Conservation (phyloP, 2,329 filamentous ascomycete genomes). For the Pestalotiopsis sp. region DNA sequence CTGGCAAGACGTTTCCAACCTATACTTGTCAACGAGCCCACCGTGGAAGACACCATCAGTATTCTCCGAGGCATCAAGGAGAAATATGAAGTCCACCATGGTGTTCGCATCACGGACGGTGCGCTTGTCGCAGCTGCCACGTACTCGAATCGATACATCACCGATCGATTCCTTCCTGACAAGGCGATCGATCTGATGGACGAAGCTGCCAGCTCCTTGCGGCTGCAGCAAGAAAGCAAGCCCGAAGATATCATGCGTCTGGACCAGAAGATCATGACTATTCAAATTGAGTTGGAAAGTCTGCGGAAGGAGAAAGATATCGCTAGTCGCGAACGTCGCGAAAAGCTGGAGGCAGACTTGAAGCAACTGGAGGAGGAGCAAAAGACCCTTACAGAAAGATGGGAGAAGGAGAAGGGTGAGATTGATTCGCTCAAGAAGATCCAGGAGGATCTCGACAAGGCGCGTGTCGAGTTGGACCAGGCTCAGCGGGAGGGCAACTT, state of each 20-base stretch:
- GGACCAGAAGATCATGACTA: constrained; percentile 13
- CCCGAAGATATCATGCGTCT: constrained; percentile 80
- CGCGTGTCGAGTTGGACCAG: constrained; percentile 80
- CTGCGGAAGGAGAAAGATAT: constrained; percentile 92
- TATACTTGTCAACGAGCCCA: constrained; percentile 88
- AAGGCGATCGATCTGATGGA: constrained; percentile 98
- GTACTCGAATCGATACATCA: constrained; percentile 94
- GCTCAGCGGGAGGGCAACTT: constrained; percentile 89
- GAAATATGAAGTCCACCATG: constrained; percentile 95
- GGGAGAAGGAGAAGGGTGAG: constrained; percentile 86
- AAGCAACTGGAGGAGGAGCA: constrained; percentile 77
- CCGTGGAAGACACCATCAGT: constrained; percentile 88
- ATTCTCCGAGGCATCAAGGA: constrained; percentile 97
- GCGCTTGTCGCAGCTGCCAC: constrained; percentile 89
- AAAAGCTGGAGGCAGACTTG: constrained; percentile 78
- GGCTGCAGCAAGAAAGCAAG: constrained; percentile 94
- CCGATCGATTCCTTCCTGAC: constrained; percentile 91
- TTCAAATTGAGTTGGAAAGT: constrained; percentile 54
- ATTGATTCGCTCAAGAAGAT: constrained; percentile 85
- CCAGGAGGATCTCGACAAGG: constrained; percentile 85
- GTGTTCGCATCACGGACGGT: constrained; percentile 89
- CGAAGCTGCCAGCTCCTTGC: constrained; percentile 86
- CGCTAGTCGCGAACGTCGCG: constrained; percentile 80
- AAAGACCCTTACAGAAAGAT: constrained; percentile 72
- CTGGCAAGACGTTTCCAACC: constrained; percentile 92